Evolutionary conservation across 192 early-diverging fungal genomes (phyloP), one percentile per base, ranked within the genome.

Genomic region (Chytriomyces confervae): DNA sequence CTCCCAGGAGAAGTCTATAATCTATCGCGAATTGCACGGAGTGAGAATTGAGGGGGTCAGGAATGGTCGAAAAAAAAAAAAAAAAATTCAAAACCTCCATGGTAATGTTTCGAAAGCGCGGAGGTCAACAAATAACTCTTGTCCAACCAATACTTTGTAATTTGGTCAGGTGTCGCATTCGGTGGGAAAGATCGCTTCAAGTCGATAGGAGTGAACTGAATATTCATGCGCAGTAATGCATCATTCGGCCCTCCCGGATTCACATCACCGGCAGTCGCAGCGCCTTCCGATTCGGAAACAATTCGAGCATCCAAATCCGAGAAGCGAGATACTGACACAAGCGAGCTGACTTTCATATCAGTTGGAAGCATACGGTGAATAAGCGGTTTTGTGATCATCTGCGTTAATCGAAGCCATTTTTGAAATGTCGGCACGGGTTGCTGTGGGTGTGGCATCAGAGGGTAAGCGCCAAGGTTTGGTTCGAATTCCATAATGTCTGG

Each of bases 101-200:
- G 11, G 24, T 65, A 79, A 6, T 46, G 9, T 0, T 74, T 64
- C 7, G 69, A 76, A 44, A 94, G 78, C 0, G 94, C 57, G 20
- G 90, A 62, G 5, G 69, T 65, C 57, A 95, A 81, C 43, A 98
- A 86, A 90, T 92, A 98, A 47, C 91, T 92, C 81, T 97, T 97
- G 86, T 99, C 97, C 43, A 90, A 75, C 80, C 92, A 94, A 85
- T 94, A 96, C 66, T 87, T 87, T 50, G 92, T 94, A 1, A 93
- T 75, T 53, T 93, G 86, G 24, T 83, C 80, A 0, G 90, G 90
- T 0, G 88, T 80, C 5, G 94, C 93, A n/a, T 89, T 88, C 7
- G 81, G 50, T 0, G 93, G 92, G 75, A 94, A 97, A 46, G 96
- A 97, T 44, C 88, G 86, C 69, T 91, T 89, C 48, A 97, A 83